Conservation (phyloP, 495 filamentous ascomycete species). For the Cercophora scortea region DNA sequence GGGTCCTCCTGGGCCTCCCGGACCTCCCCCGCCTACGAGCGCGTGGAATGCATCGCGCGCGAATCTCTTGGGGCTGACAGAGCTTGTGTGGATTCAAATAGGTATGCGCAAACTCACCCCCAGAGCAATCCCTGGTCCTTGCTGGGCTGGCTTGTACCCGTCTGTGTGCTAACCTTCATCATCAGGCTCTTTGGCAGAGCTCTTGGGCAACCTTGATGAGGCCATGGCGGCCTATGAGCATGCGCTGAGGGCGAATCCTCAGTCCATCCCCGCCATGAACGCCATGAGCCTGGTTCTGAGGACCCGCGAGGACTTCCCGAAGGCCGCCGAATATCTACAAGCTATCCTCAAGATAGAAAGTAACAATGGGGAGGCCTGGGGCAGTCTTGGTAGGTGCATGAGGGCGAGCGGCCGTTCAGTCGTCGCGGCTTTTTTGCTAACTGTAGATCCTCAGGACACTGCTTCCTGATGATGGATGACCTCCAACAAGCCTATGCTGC, state of each 20-base stretch:
- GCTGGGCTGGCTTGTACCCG: neutral
- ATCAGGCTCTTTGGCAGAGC: constrained; percentile 74
- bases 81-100: constrained; percentile 88
- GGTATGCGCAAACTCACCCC: constrained; percentile 46
- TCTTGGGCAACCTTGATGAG: constrained; percentile 81
- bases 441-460: constrained; percentile 56
- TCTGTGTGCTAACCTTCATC: constrained; percentile 14
- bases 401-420: too few species aligned
- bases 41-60: constrained; percentile 34
- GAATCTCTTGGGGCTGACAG: constrained; percentile 52
- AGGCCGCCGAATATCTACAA: constrained; percentile 88
- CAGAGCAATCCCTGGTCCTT: neutral
- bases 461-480: constrained; percentile 99
- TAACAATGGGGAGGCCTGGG: constrained; percentile 92
- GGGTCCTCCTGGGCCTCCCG: constrained; percentile 38
- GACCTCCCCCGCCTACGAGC: constrained; percentile 20
- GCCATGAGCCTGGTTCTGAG: constrained; percentile 86
- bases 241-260: constrained; percentile 77
- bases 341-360: constrained; percentile 84
- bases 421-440: neutral
- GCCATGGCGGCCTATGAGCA: constrained; percentile 84
- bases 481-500: constrained; percentile 96
- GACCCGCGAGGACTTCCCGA: constrained; percentile 86
- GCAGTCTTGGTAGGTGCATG: constrained; percentile 65
- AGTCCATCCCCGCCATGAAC: constrained; percentile 90